Base-by-base conservation (phyloP, 371 early-diverging fungal species). In the Mortierella sp. region DNA sequence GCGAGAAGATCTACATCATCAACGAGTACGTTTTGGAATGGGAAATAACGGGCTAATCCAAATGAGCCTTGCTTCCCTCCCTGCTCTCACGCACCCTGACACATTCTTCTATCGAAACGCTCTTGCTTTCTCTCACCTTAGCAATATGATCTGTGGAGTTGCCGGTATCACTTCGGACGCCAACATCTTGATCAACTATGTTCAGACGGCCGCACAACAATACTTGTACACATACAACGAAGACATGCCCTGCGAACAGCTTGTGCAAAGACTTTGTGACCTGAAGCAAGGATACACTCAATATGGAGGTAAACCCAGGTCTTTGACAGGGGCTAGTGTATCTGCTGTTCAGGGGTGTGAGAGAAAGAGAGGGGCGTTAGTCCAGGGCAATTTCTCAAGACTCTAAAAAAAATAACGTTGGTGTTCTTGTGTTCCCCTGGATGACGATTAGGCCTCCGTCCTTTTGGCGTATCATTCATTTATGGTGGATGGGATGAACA, bases 261-360 rank as follows among this genome's bases (percentile, higher is more conserved):
- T 99, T n/a, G 98, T 97, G 26, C 94, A 96, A 80, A 84, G 86
- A 56, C 84, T 99, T 60, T 96, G 97, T 78, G 95, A 97, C 82
- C 82, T 96, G 79, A 99, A 99, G 88, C 99, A 99, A 80, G 93
- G 95, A 34, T 99, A 98, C 84, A 99, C 99, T 24, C 99, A 99
- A 81, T 94, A 94, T 71, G 99, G 97, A 85, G 98, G 95, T 79
- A 78, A 42, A 24, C n/a, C n/a, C n/a, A n/a, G n/a, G n/a, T n/a
- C n/a, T n/a, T n/a, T n/a, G n/a, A n/a, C n/a, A n/a, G n/a, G n/a
- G n/a, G n/a, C n/a, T n/a, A n/a, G n/a, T n/a, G n/a, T n/a, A n/a
- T n/a, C n/a, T n/a, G n/a, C n/a, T n/a, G n/a, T n/a, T n/a, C n/a
- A n/a, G n/a, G n/a, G n/a, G n/a, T n/a, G n/a, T n/a, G n/a, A n/a